Base-by-base conservation (phyloP, 768 basidiomycete species). In the Hygrocybe coccinea region DNA sequence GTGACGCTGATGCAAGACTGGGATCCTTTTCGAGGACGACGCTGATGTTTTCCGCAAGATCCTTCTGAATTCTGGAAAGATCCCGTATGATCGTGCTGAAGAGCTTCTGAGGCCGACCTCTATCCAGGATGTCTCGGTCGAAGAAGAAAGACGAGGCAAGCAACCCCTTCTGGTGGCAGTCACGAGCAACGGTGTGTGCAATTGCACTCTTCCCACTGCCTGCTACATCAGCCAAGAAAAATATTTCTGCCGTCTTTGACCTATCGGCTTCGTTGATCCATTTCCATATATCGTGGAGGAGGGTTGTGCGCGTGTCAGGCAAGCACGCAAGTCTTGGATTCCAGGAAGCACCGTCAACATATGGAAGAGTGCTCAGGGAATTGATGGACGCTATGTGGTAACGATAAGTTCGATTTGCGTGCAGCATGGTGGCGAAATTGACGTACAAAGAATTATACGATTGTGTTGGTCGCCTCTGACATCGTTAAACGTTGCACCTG, bases 141-240 rank as follows among this genome's bases (percentile, higher is more conserved):
- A n/a, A n/a, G n/a, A n/a, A n/a, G n/a, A n/a, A n/a, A n/a, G n/a
- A 66, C 24, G 66, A 64, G 3, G 50, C 60, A 8, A 65, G 56
- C 3, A 58, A 25, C 1, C 55, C 54, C 24, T 37, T 35, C 11
- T 62, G n/a, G 10, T 39, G 56, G 46, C 60, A 64, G 39, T 17
- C 14, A 38, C 50, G 24, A 15, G 64, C 65, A 35, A 64, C 46
- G 15, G 60, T 50, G 37, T 66, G 61, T 12, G 65, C 63, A 10
- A 65, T 45, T 2, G 61, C 60, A 25, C 57, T 62, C 50, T 67
- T 67, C 10, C 65, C 65, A 24, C 24, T 57, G 3, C 65, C 65
- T 2, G 57, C 59, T 8, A 58, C 62, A 17, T 62, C 64, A 19
- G 49, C 50, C 35, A 66, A 21, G 41, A 60, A 60, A 45, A 52